Percentiles rank a stretch among this genome's conserved stretches.
Conservation (phyloP, 345 rosid genomes). For the Erysimum cheiranthoides region DNA sequence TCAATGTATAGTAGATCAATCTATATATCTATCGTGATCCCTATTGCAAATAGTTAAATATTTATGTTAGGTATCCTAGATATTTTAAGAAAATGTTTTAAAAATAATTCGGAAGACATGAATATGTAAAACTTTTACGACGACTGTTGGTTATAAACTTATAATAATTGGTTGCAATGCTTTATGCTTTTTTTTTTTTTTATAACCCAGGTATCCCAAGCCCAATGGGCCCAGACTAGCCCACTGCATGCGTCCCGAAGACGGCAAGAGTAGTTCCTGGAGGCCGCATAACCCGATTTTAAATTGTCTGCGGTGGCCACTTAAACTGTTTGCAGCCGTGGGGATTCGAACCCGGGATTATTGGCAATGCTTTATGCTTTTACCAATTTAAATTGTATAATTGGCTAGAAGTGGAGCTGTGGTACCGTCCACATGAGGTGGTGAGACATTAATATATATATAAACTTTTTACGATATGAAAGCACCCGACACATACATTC, state of each 20-base stretch:
- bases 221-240: too few species aligned
- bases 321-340: too few species aligned
- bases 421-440: slow-evolving; percentile 42
- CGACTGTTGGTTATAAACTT: slow-evolving; percentile 25
- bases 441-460: slow-evolving; percentile 23
- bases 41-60: background rate
- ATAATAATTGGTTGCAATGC: slow-evolving; percentile 32
- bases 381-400: background rate
- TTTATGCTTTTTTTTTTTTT: slow-evolving; percentile 26
- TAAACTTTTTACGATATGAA: slow-evolving; percentile 24
- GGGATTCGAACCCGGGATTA: too few species aligned
- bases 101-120: background rate
- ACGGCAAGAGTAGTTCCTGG: too few species aligned
- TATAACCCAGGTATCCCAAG: too few species aligned
- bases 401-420: slow-evolving; percentile 43
- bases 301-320: too few species aligned
- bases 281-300: too few species aligned
- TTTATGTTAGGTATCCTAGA: background rate
- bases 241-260: too few species aligned
- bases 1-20: background rate
- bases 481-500: slow-evolving; percentile 29
- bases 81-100: background rate
- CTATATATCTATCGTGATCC: background rate
- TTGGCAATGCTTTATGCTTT: slow-evolving; percentile 28
- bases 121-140: background rate